Evolutionary conservation across 2,329 filamentous ascomycete genomes (phyloP).

Genomic region (Anthostomella pinea): DNA sequence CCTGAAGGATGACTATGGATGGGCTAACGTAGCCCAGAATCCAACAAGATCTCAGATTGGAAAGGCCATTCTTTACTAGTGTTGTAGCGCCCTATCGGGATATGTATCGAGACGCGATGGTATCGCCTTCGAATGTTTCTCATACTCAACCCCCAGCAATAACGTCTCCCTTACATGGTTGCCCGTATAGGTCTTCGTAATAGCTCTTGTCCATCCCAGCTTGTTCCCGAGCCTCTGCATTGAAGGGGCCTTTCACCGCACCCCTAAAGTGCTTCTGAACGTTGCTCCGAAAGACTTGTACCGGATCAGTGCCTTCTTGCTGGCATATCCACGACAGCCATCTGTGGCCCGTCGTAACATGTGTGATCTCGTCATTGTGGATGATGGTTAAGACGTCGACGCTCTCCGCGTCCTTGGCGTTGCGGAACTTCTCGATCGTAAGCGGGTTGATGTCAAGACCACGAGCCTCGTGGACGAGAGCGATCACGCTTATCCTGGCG

Average conservation of each 20-base stretch:
- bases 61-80: too few relatives aligned
- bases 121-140: too few relatives aligned
- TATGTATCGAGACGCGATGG: too few relatives aligned
- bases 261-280: constrained; percentile 42
- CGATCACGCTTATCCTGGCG: constrained; percentile 44
- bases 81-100: too few relatives aligned
- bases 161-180: constrained; percentile 25
- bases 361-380: constrained; percentile 47
- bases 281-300: constrained; percentile 42
- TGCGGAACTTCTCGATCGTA: constrained; percentile 46
- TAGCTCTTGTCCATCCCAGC: constrained; percentile 43
- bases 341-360: constrained; percentile 45
- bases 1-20: too few relatives aligned
- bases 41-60: too few relatives aligned
- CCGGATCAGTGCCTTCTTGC: constrained; percentile 42
- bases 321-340: constrained; percentile 47
- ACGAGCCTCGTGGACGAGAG: constrained; percentile 45
- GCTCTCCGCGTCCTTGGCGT: constrained; percentile 38
- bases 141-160: constrained; percentile 31
- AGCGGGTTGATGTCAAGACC: constrained; percentile 45
- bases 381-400: constrained; percentile 41
- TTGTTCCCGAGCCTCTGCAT: constrained; percentile 40
- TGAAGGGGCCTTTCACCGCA: constrained; percentile 42
- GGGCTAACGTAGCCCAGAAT: too few relatives aligned
- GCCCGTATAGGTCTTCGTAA: constrained; percentile 35